Evolutionary conservation across 129 eudicot genomes (phyloP).

Genomic region (Artemisia tridentata): DNA sequence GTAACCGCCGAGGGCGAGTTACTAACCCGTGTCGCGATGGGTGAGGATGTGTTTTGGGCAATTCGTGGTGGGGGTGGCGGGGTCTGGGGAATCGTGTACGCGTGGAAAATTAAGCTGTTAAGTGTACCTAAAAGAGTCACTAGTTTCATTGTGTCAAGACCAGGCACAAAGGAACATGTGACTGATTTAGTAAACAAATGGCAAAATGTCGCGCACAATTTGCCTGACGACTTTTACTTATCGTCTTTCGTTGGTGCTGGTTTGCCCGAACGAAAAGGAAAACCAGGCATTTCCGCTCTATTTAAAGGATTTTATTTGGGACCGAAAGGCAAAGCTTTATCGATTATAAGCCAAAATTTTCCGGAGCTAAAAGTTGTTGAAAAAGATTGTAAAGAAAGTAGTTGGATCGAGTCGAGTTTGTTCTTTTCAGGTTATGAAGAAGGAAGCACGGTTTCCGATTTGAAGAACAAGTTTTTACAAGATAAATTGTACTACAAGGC

Average conservation of each 20-base stretch:
- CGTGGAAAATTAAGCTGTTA: slow-evolving; percentile 58
- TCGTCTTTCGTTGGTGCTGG: slow-evolving; percentile 48
- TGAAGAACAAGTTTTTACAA: slow-evolving; percentile 40
- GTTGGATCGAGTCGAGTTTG: slow-evolving; percentile 75
- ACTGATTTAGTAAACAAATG: slow-evolving; percentile 52
- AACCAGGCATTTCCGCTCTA: slow-evolving; percentile 39
- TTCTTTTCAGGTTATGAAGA: slow-evolving; percentile 55
- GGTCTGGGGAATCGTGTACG: slow-evolving; percentile 59
- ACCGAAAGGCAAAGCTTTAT: slow-evolving; percentile 36
- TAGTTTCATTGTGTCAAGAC: slow-evolving; percentile 46
- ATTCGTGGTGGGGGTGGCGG: slow-evolving; percentile 92
- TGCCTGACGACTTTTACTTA: slow-evolving; percentile 45
- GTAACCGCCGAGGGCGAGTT: slow-evolving; percentile 55
- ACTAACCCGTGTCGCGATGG: slow-evolving; percentile 62
- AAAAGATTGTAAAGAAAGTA: slow-evolving; percentile 54
- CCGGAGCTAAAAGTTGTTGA: slow-evolving; percentile 49
- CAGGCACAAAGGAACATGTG: slow-evolving; percentile 34
- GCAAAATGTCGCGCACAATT: slow-evolving; percentile 58
- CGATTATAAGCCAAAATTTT: slow-evolving; percentile 29
- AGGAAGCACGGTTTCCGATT: slow-evolving; percentile 22
- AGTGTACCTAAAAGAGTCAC: slow-evolving; percentile 61
- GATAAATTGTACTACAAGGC: slow-evolving; percentile 61
- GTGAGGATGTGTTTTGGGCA: slow-evolving; percentile 94
- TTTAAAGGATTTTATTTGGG: slow-evolving; percentile 68
- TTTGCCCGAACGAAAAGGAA: slow-evolving; percentile 30